Conservation (phyloP, 2,329 filamentous ascomycete genomes). For the Chaetomiaceae sp. region DNA sequence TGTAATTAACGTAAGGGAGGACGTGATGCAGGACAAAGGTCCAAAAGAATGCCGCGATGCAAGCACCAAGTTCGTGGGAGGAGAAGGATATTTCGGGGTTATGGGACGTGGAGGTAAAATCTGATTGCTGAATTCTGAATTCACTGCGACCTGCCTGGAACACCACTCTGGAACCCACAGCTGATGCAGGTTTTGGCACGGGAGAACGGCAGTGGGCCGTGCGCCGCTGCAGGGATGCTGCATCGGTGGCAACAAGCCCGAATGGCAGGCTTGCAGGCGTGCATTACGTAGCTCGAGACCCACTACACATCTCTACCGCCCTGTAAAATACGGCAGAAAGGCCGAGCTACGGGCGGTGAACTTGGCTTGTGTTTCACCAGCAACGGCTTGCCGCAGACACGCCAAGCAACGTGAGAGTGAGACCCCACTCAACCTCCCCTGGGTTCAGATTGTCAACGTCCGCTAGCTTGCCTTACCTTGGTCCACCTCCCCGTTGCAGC, state of each 20-base stretch:
- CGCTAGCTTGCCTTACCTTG: no score
- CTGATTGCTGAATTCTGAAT: constrained; percentile 1
- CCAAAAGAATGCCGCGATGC: constrained; percentile 5
- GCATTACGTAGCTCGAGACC: constrained; percentile 3
- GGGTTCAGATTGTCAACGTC: neutral
- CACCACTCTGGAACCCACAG: constrained; percentile 10
- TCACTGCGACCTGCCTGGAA: constrained; percentile 10
- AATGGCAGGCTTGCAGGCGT: neutral
- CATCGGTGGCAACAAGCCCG: constrained; percentile 10
- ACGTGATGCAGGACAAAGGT: neutral
- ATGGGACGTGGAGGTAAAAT: constrained; percentile 18
- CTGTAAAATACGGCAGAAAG: constrained; percentile 7
- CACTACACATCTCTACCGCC: neutral
- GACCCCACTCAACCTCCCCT: constrained; percentile 6
- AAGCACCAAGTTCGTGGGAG: constrained; percentile 7
- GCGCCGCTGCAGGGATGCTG: constrained; percentile 14
- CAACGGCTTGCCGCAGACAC: no score
- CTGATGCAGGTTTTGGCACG: constrained; percentile 19
- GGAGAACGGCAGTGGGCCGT: constrained; percentile 17
- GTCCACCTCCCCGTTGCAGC: no score
- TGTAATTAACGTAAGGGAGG: no score
- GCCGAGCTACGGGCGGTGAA: constrained; percentile 1
- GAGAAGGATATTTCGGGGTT: constrained; percentile 7
- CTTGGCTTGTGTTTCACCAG: neutral
- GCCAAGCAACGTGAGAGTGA: constrained; percentile 3